Evolutionary conservation across 352 stramenopile genomes (phyloP).

Genomic region (Phytophthora megakarya): DNA sequence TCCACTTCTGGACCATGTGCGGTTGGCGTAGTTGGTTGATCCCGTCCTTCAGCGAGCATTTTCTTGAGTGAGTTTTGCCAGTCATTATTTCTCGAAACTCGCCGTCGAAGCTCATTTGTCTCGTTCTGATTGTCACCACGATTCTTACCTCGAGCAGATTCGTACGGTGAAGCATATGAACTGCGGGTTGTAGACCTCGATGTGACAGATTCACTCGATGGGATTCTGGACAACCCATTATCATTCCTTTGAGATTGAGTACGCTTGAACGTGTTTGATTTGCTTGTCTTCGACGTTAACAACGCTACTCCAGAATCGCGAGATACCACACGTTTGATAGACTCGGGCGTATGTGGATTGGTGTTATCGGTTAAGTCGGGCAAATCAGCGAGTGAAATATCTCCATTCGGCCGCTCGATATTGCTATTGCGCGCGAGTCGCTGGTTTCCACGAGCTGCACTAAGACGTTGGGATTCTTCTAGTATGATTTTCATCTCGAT

Average conservation of each 20-base stretch:
- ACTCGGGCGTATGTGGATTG: slow-evolving; percentile 12
- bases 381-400: slow-evolving; percentile 62
- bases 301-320: slow-evolving; percentile 25
- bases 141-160: slow-evolving; percentile 6
- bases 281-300: slow-evolving; percentile 19
- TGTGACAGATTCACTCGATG: slow-evolving; percentile 7
- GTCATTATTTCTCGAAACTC: slow-evolving; percentile 26
- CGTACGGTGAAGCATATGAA: neutral
- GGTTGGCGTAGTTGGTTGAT: slow-evolving; percentile 5
- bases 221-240: slow-evolving; percentile 7
- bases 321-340: slow-evolving; percentile 48
- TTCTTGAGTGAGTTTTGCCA: slow-evolving; percentile 71
- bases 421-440: slow-evolving; percentile 5
- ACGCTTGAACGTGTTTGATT: slow-evolving; percentile 33
- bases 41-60: slow-evolving; percentile 51
- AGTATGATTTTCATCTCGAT: slow-evolving; percentile 84
- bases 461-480: slow-evolving; percentile 63
- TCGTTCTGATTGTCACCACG: slow-evolving; percentile 27
- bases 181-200: slow-evolving; percentile 1
- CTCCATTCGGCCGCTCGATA: slow-evolving; percentile 34
- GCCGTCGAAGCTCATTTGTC: slow-evolving; percentile 1
- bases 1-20: slow-evolving; percentile 13
- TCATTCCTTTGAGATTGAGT: slow-evolving; percentile 45
- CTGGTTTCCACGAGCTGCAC: slow-evolving; percentile 38
- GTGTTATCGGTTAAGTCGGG: slow-evolving; percentile 48